A percentile compares a stretch with the other conserved stretches of the same genome.
Conservation (phyloP, 768 basidiomycete species). For the Xerocomellus dryophilus region DNA sequence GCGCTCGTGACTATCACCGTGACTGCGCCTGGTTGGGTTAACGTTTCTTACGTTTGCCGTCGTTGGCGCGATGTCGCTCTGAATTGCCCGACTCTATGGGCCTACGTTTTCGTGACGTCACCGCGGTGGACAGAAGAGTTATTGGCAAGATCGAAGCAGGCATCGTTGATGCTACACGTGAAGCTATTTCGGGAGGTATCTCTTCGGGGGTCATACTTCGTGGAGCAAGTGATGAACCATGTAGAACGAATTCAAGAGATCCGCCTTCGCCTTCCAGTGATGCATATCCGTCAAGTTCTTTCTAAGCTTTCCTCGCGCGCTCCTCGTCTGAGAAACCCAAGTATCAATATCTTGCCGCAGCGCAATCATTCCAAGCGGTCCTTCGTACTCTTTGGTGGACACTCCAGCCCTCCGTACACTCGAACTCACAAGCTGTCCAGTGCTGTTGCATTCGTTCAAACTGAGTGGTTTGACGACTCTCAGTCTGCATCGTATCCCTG, state of each 20-base stretch:
- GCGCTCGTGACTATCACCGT: too few relatives aligned
- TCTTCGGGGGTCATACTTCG: not conserved
- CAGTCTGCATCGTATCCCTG: too few relatives aligned
- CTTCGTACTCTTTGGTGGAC: not conserved
- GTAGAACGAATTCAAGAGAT: not conserved
- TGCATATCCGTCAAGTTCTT: not conserved
- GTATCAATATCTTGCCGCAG: too few relatives aligned
- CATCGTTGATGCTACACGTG: not conserved
- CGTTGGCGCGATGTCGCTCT: too few relatives aligned
- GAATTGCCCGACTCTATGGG: not conserved
- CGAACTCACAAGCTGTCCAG: too few relatives aligned
- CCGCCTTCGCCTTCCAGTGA: not conserved
- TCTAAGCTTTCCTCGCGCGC: not conserved
- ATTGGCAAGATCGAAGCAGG: not conserved
- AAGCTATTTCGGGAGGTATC: too few relatives aligned
- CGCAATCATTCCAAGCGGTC: not conserved
- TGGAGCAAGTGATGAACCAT: too few relatives aligned
- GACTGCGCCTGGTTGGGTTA: too few relatives aligned
- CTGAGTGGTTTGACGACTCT: too few relatives aligned
- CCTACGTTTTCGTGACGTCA: not conserved
- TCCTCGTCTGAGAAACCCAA: not conserved
- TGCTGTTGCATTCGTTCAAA: too few relatives aligned
- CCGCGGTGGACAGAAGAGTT: not conserved
- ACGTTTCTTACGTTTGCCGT: too few relatives aligned
- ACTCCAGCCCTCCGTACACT: not conserved